Conservation (phyloP, 441 rosid species). For the Mallotus japonicus region DNA sequence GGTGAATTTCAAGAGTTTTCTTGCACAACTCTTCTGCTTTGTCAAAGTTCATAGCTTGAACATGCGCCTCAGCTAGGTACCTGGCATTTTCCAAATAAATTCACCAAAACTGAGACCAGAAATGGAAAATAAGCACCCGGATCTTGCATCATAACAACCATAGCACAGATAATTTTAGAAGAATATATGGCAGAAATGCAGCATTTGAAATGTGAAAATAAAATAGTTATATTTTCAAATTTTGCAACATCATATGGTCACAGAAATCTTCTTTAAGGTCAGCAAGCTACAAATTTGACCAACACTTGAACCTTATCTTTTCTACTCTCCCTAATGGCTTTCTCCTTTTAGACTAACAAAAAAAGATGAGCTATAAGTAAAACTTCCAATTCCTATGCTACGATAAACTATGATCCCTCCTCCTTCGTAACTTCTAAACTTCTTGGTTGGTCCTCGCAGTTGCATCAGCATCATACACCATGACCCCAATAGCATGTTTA, state of each 20-base stretch:
- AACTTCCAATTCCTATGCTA: background rate
- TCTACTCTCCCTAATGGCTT: background rate
- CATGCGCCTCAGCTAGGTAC: slow-evolving; percentile 94
- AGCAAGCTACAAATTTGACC: background rate
- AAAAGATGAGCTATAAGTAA: background rate
- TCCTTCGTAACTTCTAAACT: background rate
- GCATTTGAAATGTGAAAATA: background rate
- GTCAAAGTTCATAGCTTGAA: slow-evolving; percentile 96
- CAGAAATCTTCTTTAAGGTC: background rate
- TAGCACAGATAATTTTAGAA: background rate
- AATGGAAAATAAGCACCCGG: background rate
- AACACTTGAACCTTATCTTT: background rate
- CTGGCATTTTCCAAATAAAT: slow-evolving; percentile 36
- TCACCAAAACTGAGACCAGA: background rate
- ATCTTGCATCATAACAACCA: background rate
- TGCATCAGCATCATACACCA: background rate
- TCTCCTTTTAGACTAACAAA: background rate
- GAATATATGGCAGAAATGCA: background rate
- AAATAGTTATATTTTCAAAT: background rate
- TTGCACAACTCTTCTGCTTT: slow-evolving; percentile 90
- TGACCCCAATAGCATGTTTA: background rate
- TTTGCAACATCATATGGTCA: background rate
- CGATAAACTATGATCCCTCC: background rate
- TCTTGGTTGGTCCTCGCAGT: background rate
- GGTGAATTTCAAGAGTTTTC: slow-evolving; percentile 90